Conservation (phyloP, 2,329 filamentous ascomycete genomes). For the Talaromyces sp. region DNA sequence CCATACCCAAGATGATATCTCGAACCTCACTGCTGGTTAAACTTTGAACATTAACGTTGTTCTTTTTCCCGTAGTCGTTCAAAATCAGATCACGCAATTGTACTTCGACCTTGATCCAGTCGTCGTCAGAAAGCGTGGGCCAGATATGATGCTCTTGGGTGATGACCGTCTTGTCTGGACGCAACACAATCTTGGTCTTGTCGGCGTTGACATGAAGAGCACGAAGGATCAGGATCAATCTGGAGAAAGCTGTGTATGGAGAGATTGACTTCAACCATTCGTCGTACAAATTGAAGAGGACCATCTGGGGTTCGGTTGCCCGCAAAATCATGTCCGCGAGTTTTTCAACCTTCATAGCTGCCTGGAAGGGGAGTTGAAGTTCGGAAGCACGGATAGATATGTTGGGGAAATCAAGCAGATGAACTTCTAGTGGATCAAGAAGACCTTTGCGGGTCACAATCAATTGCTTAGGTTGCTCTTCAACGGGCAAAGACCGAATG, state of each 20-base stretch:
- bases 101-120: constrained; percentile 99
- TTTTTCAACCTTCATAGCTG: constrained; percentile 99
- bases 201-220: constrained; percentile 96
- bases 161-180: constrained; percentile 96
- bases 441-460: constrained; percentile 98
- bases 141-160: constrained; percentile 99
- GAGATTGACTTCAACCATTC: constrained; percentile 99
- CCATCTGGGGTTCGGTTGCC: constrained; percentile 99
- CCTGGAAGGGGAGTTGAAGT: constrained; percentile 95
- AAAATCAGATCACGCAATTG: constrained; percentile 91
- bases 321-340: constrained; percentile 97
- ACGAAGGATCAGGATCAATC: constrained; percentile 85
- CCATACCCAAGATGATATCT: constrained; percentile 98
- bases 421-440: constrained; percentile 92
- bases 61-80: constrained; percentile 99
- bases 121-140: constrained; percentile 88
- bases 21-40: constrained; percentile 94
- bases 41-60: constrained; percentile 97
- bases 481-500: constrained; percentile 89
- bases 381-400: constrained; percentile 98
- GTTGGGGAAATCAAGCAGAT: constrained; percentile 96
- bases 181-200: constrained; percentile 91
- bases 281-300: constrained; percentile 96
- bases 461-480: constrained; percentile 97
- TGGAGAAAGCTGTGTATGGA: constrained; percentile 96